Percentiles rank a stretch among this genome's conserved stretches.
Evolutionary conservation across 1,139 yeast species (phyloP).

Genomic region (Debaryomycetaceae sp.): DNA sequence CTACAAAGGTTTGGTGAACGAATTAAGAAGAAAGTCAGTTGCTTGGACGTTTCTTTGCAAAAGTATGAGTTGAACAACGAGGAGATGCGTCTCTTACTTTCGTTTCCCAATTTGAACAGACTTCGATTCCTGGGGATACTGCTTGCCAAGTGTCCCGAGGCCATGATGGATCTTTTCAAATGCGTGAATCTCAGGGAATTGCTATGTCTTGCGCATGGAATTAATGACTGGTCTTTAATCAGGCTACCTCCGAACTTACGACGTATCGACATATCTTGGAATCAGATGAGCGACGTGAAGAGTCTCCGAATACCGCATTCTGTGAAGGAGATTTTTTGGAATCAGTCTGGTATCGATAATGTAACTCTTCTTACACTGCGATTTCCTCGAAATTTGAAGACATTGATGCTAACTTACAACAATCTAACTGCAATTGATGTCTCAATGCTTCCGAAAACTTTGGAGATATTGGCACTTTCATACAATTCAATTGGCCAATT

Average conservation of each 20-base stretch:
- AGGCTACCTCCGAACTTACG: constrained; percentile 20
- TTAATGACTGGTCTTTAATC: constrained; percentile 26
- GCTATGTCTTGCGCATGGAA: constrained; percentile 31
- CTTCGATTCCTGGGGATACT: constrained; percentile 19
- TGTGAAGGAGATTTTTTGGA: constrained; percentile 27
- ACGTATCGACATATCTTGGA: constrained; percentile 38
- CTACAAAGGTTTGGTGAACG: constrained; percentile 17
- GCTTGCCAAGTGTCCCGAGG: constrained; percentile 1
- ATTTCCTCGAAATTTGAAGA: constrained; percentile 21
- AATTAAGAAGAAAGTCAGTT: constrained; percentile 10
- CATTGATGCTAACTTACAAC: constrained; percentile 35
- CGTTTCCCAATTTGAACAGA: constrained; percentile 24
- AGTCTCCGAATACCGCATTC: constrained; percentile 17
- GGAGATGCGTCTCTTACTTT: constrained; percentile 22
- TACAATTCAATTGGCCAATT: constrained; percentile 14
- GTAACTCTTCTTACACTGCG: constrained; percentile 10
- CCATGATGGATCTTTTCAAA: constrained; percentile 18
- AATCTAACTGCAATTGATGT: constrained; percentile 18
- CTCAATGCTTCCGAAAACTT: constrained; percentile 20
- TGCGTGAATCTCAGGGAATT: constrained; percentile 17
- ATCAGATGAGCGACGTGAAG: constrained; percentile 12
- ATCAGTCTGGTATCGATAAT: constrained; percentile 22
- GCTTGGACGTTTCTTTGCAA: constrained; percentile 27
- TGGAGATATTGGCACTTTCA: constrained; percentile 29
- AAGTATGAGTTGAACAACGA: constrained; percentile 16